A percentile compares a stretch with the other conserved stretches of the same genome.
These are phyloP conservation scores for Aureobasidium zeae DNA, from an alignment of 2,329 filamentous ascomycete genomes.

Conservation along the genomic window DNA sequence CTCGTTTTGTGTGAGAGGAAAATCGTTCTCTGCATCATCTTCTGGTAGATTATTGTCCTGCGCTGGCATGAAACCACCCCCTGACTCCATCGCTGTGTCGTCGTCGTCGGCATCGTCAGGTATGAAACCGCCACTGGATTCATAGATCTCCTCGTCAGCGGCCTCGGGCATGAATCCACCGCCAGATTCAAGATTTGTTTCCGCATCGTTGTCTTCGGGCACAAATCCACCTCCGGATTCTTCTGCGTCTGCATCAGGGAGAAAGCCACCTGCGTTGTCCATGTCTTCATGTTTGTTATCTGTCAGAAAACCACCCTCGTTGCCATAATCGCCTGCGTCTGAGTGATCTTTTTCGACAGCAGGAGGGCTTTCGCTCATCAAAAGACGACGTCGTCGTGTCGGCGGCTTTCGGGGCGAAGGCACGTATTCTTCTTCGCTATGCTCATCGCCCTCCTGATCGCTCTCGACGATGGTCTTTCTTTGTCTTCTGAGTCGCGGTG, in stretches of 20 bases:
- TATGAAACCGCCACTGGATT: slow-evolving; percentile 25
- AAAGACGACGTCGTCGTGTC: slow-evolving; percentile 4
- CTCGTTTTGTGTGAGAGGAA: too few relatives aligned
- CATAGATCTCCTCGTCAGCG: neutral
- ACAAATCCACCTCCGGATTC: slow-evolving; percentile 20
- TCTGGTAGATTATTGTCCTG: too few relatives aligned
- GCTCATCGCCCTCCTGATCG: slow-evolving; percentile 9
- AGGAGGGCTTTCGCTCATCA: slow-evolving; percentile 4
- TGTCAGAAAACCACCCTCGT: neutral
- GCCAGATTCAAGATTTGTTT: slow-evolving; percentile 20
- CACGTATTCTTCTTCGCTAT: slow-evolving; percentile 13
- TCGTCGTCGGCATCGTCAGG: slow-evolving; percentile 21
- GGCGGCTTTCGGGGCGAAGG: slow-evolving; percentile 2
- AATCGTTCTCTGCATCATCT: too few relatives aligned
- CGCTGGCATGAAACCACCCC: slow-evolving; percentile 19
- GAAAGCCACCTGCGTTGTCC: neutral
- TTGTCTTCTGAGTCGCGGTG: slow-evolving; percentile 9
- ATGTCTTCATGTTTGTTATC: neutral
- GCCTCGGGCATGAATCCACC: slow-evolving; percentile 14
- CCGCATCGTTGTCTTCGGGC: slow-evolving; percentile 21
- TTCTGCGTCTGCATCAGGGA: slow-evolving; percentile 5
- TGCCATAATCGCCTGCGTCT: neutral
- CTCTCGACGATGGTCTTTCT: slow-evolving; percentile 7
- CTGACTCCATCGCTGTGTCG: slow-evolving; percentile 1
- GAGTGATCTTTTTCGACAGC: neutral